Evolutionary conservation across 2,329 filamentous ascomycete genomes (phyloP).

Genomic region (Aspergillus tanneri): DNA sequence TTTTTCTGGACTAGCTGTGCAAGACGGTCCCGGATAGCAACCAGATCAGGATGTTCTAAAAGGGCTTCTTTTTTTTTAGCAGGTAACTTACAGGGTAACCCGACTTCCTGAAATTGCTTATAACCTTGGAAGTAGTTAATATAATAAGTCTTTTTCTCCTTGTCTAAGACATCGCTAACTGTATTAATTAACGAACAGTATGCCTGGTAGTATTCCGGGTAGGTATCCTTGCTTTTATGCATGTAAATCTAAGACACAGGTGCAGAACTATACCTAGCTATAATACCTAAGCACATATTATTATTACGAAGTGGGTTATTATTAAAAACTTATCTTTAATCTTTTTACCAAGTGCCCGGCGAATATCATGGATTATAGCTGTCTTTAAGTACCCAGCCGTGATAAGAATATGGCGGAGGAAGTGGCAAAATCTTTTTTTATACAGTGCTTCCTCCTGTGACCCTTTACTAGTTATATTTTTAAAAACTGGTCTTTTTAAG

Average conservation of each 20-base stretch:
- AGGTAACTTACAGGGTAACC: slow-evolving; percentile 14
- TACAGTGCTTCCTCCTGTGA: not conserved
- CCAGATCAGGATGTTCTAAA: not conserved
- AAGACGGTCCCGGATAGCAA: too few species aligned
- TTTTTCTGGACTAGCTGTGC: too few species aligned
- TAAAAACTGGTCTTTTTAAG: slow-evolving; percentile 1
- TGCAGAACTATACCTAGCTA: slow-evolving; percentile 21
- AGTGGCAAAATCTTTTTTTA: not conserved
- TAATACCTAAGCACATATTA: too few species aligned
- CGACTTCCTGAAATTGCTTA: slow-evolving; percentile 15
- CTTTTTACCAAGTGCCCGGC: not conserved
- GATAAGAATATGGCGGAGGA: not conserved
- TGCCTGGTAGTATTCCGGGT: slow-evolving; percentile 20
- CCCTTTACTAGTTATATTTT: slow-evolving; percentile 1
- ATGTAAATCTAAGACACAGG: slow-evolving; percentile 22
- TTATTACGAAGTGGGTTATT: too few species aligned
- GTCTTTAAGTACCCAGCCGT: not conserved
- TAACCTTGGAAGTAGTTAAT: slow-evolving; percentile 19
- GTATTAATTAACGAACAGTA: slow-evolving; percentile 22
- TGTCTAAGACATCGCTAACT: slow-evolving; percentile 18
- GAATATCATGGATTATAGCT: slow-evolving; percentile 1
- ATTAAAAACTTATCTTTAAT: not conserved
- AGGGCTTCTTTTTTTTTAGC: slow-evolving; percentile 17
- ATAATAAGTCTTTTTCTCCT: slow-evolving; percentile 18
- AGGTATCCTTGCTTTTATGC: slow-evolving; percentile 17